phyloP scores from a whole-genome alignment of 2,329 filamentous ascomycete genomes.

The Phyllosticta citrichinensis region DNA sequence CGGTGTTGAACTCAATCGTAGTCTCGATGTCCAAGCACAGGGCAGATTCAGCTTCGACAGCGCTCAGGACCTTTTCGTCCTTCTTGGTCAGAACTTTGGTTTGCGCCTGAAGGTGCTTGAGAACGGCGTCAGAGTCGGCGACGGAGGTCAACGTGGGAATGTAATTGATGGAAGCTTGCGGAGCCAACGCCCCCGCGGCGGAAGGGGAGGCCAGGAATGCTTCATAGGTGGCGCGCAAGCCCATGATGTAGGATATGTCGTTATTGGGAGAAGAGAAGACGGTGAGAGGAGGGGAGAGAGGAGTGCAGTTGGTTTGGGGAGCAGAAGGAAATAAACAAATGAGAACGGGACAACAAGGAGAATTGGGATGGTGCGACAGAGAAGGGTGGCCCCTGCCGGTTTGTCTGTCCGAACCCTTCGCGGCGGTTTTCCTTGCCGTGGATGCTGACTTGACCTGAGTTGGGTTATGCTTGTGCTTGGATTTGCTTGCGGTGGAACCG shows the following conservation, averaged over 20 bases:
- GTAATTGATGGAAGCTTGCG: constrained; percentile 55
- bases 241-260: constrained; percentile 21
- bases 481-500: background rate
- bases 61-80: constrained; percentile 63
- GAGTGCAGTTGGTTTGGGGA: background rate
- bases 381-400: background rate
- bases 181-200: constrained; percentile 32
- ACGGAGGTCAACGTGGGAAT: constrained; percentile 77
- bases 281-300: background rate
- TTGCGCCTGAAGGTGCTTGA: constrained; percentile 68
- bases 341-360: background rate
- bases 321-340: constrained; percentile 1
- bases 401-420: background rate
- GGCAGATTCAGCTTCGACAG: constrained; percentile 60
- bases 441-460: background rate
- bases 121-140: constrained; percentile 60
- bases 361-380: background rate
- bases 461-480: too few relatives aligned
- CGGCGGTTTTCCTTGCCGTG: background rate
- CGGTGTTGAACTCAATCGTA: constrained; percentile 66
- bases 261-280: background rate
- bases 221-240: constrained; percentile 31
- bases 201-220: constrained; percentile 35
- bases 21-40: constrained; percentile 74
- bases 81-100: constrained; percentile 72